phyloP scores from a whole-genome alignment of 164 flowering plant genomes.

The Liriodendron chinense region DNA sequence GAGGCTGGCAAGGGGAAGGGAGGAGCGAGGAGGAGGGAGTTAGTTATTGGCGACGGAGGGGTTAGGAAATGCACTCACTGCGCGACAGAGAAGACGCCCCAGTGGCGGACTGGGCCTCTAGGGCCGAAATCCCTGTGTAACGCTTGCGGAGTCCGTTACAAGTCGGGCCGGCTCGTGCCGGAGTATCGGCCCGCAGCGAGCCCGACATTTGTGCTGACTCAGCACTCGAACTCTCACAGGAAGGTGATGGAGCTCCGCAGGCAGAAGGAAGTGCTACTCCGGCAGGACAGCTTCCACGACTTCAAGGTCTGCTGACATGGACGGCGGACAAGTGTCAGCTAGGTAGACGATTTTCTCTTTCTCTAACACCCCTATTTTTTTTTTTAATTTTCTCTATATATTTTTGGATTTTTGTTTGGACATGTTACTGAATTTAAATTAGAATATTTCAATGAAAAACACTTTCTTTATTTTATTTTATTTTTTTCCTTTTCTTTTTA shows the following conservation, averaged over 20 bases:
- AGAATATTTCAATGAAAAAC: neutral
- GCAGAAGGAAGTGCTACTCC: conserved; percentile 39
- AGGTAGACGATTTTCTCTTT: neutral
- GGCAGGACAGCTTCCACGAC: conserved; percentile 28
- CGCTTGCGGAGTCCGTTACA: conserved; percentile 66
- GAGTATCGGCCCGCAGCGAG: conserved; percentile 73
- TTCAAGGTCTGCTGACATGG: conserved; percentile 42
- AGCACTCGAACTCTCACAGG: conserved; percentile 68
- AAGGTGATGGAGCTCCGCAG: conserved; percentile 67
- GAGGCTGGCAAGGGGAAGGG: conserved; percentile 3
- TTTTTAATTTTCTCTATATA: too few relatives aligned
- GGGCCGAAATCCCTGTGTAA: conserved; percentile 69
- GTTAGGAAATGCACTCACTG: conserved; percentile 58
- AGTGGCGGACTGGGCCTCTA: conserved; percentile 68
- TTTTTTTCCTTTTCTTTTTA: neutral
- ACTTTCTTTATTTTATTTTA: neutral
- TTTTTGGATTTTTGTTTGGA: neutral
- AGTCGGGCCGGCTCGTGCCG: conserved; percentile 68
- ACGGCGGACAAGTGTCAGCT: neutral
- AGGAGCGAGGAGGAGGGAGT: neutral
- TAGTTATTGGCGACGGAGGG: conserved; percentile 14
- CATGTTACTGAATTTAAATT: neutral
- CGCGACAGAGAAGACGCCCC: conserved; percentile 66
- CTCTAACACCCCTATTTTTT: neutral
- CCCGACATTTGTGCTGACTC: conserved; percentile 57